Evolutionary conservation across 495 filamentous ascomycete species (phyloP).

Genomic region (Amniculicola lignicola): DNA sequence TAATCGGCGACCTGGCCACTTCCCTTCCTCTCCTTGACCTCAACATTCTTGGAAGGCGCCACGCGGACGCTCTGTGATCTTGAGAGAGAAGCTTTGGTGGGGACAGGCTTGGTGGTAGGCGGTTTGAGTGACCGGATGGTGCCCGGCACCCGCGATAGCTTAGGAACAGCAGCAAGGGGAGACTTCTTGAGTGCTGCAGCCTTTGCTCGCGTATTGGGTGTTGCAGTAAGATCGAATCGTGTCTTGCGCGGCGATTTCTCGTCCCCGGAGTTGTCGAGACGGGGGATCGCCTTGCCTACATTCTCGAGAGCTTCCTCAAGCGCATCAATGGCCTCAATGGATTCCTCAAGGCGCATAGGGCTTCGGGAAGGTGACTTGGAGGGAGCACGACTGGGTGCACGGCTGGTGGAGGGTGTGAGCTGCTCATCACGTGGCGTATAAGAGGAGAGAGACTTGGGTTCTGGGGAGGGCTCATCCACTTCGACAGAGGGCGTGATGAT

Average conservation of each 20-base stretch:
- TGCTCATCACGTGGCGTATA: slow-evolving; percentile 27
- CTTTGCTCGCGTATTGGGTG: slow-evolving; percentile 6
- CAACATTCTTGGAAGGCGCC: slow-evolving; percentile 19
- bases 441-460: slow-evolving; percentile 25
- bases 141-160: slow-evolving; percentile 18
- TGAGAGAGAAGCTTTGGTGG: slow-evolving; percentile 6
- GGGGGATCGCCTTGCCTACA: slow-evolving; percentile 42
- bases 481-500: slow-evolving; percentile 2
- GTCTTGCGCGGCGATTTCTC: slow-evolving; percentile 31
- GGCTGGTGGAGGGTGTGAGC: slow-evolving; percentile 9
- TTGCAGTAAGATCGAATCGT: slow-evolving; percentile 1
- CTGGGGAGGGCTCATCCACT: slow-evolving; percentile 16
- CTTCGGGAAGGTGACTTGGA: slow-evolving; percentile 45
- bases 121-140: slow-evolving; percentile 24
- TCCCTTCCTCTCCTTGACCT: slow-evolving; percentile 1
- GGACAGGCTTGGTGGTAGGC: neutral
- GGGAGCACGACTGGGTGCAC: slow-evolving; percentile 4
- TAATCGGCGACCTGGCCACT: slow-evolving; percentile 28
- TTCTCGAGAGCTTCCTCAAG: slow-evolving; percentile 66
- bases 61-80: slow-evolving; percentile 22
- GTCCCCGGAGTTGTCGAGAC: slow-evolving; percentile 18
- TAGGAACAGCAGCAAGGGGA: slow-evolving; percentile 13
- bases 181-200: slow-evolving; percentile 6
- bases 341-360: slow-evolving; percentile 61
- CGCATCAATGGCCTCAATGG: slow-evolving; percentile 64